These are phyloP conservation scores for Jackrogersella multiformis DNA, from an alignment of 495 filamentous ascomycete genomes.

Conservation along the genomic window DNA sequence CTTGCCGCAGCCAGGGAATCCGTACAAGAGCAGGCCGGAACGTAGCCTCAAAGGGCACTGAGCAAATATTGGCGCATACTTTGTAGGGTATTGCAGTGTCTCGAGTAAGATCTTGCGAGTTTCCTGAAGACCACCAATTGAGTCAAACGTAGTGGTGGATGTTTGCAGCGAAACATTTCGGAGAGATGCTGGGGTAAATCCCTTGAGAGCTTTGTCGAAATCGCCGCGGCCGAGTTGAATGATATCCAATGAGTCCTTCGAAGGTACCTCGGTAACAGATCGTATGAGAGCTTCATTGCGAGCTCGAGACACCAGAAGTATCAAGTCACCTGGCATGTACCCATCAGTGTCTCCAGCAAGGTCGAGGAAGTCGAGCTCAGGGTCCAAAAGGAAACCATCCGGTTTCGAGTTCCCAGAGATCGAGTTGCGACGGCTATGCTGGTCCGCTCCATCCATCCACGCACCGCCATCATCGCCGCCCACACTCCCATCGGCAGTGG, in stretches of 20 bases:
- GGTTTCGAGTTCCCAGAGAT: constrained; percentile 42
- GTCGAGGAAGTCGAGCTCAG: constrained; percentile 89
- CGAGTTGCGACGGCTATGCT: constrained; percentile 31
- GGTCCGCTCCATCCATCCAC: constrained; percentile 73
- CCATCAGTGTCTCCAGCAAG: constrained; percentile 93
- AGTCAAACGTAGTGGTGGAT: constrained; percentile 85
- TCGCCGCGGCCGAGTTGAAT: constrained; percentile 74
- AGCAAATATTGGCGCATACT: constrained; percentile 97
- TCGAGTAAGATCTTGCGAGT: constrained; percentile 90
- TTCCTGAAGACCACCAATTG: constrained; percentile 86
- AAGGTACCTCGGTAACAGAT: constrained; percentile 59
- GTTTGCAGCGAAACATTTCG: constrained; percentile 93
- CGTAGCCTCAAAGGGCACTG: constrained; percentile 92
- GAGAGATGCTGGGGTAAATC: constrained; percentile 93
- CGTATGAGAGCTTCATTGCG: constrained; percentile 91
- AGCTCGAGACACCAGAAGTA: constrained; percentile 84
- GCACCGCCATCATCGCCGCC: constrained; percentile 62
- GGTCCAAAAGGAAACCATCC: constrained; percentile 73
- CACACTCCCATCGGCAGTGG: constrained; percentile 60
- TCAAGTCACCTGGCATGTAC: constrained; percentile 95
- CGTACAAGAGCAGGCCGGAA: constrained; percentile 91
- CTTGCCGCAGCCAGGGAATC: constrained; percentile 95
- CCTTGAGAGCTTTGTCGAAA: constrained; percentile 83
- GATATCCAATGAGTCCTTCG: constrained; percentile 40
- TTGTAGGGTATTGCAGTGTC: constrained; percentile 95